phyloP scores from a whole-genome alignment of 163 green algal genomes.

The Scenedesmus sp. region DNA sequence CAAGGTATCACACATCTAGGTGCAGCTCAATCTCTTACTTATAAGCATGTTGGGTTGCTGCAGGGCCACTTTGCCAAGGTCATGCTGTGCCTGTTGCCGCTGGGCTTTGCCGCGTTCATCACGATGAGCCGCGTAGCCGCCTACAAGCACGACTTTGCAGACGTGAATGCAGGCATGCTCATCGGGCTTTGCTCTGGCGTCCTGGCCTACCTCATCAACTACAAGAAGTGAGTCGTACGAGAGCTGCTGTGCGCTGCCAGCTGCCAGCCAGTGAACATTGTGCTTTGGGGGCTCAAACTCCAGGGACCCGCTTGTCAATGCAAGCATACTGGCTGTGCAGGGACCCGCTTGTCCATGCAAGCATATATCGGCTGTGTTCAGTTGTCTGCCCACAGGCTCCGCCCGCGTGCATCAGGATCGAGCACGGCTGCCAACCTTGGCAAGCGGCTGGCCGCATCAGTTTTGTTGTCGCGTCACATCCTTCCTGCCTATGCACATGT shows the following conservation, averaged over 20 bases:
- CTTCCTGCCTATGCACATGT: background rate
- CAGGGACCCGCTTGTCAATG: too few species aligned
- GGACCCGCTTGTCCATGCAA: too few species aligned
- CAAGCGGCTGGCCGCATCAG: too few species aligned
- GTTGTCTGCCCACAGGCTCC: too few species aligned
- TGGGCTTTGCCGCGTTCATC: slow-evolving; percentile 65
- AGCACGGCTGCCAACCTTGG: too few species aligned
- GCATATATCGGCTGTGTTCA: too few species aligned
- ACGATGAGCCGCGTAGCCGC: slow-evolving; percentile 56
- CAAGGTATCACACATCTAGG: too few species aligned
- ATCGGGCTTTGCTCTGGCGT: slow-evolving; percentile 32
- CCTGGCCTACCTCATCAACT: slow-evolving; percentile 51
- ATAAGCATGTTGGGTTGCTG: background rate
- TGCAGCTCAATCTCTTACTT: too few species aligned
- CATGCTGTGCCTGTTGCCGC: slow-evolving; percentile 54
- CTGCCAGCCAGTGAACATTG: background rate
- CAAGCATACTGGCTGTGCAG: too few species aligned
- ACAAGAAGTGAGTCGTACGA: slow-evolving; percentile 33
- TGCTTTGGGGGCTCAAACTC: background rate
- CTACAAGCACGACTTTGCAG: slow-evolving; percentile 63
- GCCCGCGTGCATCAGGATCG: too few species aligned
- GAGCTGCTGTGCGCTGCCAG: too few species aligned
- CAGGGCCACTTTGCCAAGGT: slow-evolving; percentile 59
- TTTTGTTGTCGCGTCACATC: too few species aligned
- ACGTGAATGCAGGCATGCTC: slow-evolving; percentile 64